Conservation (phyloP, 2,329 filamentous ascomycete species). For the Penicillium sp. region DNA sequence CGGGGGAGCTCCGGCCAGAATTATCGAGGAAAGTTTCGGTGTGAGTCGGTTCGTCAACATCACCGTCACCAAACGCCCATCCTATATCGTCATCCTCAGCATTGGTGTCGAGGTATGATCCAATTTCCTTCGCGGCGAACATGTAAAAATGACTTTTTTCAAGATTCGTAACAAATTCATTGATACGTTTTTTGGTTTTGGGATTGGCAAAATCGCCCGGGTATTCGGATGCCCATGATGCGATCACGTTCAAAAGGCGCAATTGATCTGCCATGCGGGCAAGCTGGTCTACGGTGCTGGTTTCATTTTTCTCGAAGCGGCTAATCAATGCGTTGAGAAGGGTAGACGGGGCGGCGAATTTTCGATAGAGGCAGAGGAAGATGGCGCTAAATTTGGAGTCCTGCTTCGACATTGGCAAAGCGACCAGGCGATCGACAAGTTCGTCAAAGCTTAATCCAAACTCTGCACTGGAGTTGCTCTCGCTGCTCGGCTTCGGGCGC, state of each 20-base stretch:
- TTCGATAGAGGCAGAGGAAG: slow-evolving; percentile 90
- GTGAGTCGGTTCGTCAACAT: slow-evolving; percentile 51
- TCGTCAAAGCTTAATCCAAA: slow-evolving; percentile 60
- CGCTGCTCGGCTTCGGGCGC: slow-evolving; percentile 38
- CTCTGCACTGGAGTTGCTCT: slow-evolving; percentile 38
- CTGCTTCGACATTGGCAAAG: slow-evolving; percentile 78
- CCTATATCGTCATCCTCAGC: slow-evolving; percentile 87
- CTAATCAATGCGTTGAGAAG: slow-evolving; percentile 72
- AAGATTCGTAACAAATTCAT: slow-evolving; percentile 75
- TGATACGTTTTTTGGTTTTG: slow-evolving; percentile 70
- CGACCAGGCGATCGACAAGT: slow-evolving; percentile 82
- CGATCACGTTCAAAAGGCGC: slow-evolving; percentile 79
- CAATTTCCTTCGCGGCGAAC: slow-evolving; percentile 83
- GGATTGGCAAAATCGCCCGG: slow-evolving; percentile 89
- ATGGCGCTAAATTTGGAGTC: slow-evolving; percentile 87
- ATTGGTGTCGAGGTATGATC: slow-evolving; percentile 73
- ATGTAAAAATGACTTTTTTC: slow-evolving; percentile 79
- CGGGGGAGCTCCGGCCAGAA: slow-evolving; percentile 47
- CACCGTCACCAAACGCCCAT: slow-evolving; percentile 83
- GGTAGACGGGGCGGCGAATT: slow-evolving; percentile 81
- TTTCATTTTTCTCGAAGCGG: slow-evolving; percentile 71
- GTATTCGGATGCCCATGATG: slow-evolving; percentile 87
- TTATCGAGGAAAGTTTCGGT: slow-evolving; percentile 47
- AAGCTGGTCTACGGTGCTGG: slow-evolving; percentile 71
- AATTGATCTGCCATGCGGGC: slow-evolving; percentile 80